phyloP scores from a whole-genome alignment of 1,284 basidiomycete species.

The Rhodotorula sp. region DNA sequence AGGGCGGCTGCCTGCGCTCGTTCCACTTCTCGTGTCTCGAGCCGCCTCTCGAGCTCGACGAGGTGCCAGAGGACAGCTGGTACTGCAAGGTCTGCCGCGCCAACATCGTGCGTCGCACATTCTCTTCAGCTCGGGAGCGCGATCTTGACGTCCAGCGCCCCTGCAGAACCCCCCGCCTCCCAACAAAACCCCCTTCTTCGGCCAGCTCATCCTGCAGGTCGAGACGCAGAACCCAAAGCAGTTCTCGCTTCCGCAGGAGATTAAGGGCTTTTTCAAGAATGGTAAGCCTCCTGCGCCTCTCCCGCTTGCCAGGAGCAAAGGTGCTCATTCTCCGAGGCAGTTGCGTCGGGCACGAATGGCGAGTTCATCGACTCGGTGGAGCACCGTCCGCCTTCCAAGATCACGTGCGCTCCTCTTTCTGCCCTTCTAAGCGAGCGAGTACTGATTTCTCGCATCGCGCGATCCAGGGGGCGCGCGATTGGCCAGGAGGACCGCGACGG shows the following conservation, averaged over 20 bases:
- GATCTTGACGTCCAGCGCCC: not conserved
- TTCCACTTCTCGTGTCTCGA: slow-evolving; percentile 97
- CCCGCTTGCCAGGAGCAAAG: too few relatives aligned
- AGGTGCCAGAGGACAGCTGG: slow-evolving; percentile 78
- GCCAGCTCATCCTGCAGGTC: slow-evolving; percentile 48
- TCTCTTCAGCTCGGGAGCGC: not conserved
- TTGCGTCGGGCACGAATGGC: slow-evolving; percentile 49
- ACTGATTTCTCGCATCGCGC: slow-evolving; percentile 56
- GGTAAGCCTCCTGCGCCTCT: slow-evolving; percentile 25
- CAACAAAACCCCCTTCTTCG: slow-evolving; percentile 46
- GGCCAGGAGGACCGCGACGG: slow-evolving; percentile 81
- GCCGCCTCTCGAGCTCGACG: slow-evolving; percentile 85
- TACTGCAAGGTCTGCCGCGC: slow-evolving; percentile 63
- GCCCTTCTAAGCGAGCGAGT: slow-evolving; percentile 14
- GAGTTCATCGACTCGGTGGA: slow-evolving; percentile 70
- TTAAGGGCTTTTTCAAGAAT: slow-evolving; percentile 52
- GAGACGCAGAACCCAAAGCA: slow-evolving; percentile 50
- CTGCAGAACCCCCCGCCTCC: slow-evolving; percentile 38
- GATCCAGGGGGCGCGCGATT: slow-evolving; percentile 35
- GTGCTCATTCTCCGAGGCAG: slow-evolving; percentile 32
- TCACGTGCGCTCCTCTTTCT: slow-evolving; percentile 51
- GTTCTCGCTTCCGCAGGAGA: slow-evolving; percentile 50
- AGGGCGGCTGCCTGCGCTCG: slow-evolving; percentile 84
- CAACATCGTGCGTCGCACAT: slow-evolving; percentile 22
- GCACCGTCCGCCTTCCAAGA: slow-evolving; percentile 68